Base-by-base conservation (phyloP, 495 filamentous ascomycete genomes). In the Cercophora sp. region DNA sequence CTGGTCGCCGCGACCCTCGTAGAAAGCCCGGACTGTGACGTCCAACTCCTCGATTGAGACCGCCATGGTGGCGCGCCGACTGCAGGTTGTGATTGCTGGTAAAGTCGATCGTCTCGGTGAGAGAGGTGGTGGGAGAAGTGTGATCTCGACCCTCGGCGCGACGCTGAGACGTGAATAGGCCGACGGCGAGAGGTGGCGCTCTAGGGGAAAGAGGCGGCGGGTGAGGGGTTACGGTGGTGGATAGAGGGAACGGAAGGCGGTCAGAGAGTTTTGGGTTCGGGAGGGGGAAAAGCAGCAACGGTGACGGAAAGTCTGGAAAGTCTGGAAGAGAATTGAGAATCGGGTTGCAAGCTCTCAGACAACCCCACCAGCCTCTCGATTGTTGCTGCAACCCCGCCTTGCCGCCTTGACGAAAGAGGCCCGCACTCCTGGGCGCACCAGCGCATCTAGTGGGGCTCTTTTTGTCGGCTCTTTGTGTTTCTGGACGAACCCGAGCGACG, bases 1-100 rank as follows among this genome's bases (percentile, higher is more conserved):
- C 74, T 88, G 76, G 46, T 96, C 87, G 36, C 93, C 93, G 68
- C 92, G 85, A 67, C 88, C 92, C 74, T 97, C 93, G 58, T 94
- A 97, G 76, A 98, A 96, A 71, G 88, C 85, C 57, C 86, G 91
- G 79, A 96, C 91, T 53, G 89, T 95, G 65, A 82, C 83, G 83
- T 98, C 93, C 72, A 98, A 78, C 79, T 98, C 94, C 67, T 84
- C 82, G 64, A 98, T 91, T 57, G 85, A 73, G 59, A 79, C 70
- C 61, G 79, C 72, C 77, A 79, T 80, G 63, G 61, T 70, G 56
- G 66, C 57, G 56, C 57, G 56, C 56, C 54, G 20, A 26, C 11
- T 32, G n/a, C n/a, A n/a, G n/a, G n/a, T n/a, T n/a, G n/a, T n/a
- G n/a, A n/a, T n/a, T n/a, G n/a, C n/a, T n/a, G n/a, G n/a, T n/a